These are phyloP conservation scores for Pyronema omphalodes DNA, from an alignment of 495 filamentous ascomycete genomes.

Conservation along the genomic window DNA sequence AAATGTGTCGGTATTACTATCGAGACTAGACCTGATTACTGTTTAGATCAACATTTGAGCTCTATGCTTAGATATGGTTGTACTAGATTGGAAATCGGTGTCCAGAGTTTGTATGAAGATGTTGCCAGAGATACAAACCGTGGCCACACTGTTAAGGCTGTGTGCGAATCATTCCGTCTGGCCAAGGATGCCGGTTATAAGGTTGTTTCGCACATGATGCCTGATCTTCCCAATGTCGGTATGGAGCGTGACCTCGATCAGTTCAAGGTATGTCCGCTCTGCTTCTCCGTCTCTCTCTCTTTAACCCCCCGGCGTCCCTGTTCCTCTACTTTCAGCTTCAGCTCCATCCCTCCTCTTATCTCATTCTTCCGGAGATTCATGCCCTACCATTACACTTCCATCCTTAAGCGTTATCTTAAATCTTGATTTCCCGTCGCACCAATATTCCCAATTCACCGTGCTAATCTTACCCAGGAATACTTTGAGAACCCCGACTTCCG, in stretches of 20 bases:
- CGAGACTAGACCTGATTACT: constrained; percentile 93
- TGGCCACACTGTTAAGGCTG: constrained; percentile 85
- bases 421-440: neutral
- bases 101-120: constrained; percentile 93
- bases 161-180: constrained; percentile 83
- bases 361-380: too few relatives aligned
- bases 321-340: too few relatives aligned
- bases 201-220: constrained; percentile 99
- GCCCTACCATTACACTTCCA: too few relatives aligned
- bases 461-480: constrained; percentile 40
- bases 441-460: neutral
- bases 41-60: constrained; percentile 73
- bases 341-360: too few relatives aligned
- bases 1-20: constrained; percentile 99
- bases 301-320: too few relatives aligned
- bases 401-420: too few relatives aligned
- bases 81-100: constrained; percentile 82
- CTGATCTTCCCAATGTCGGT: constrained; percentile 90
- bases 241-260: constrained; percentile 96
- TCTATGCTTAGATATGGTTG: constrained; percentile 95
- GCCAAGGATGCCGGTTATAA: constrained; percentile 98
- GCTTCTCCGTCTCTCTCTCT: too few relatives aligned
- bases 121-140: constrained; percentile 96
- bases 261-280: constrained; percentile 36
- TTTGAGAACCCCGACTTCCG: constrained; percentile 93